phyloP scores from a whole-genome alignment of 148 eudicot genomes.

The Cornus controversa region DNA sequence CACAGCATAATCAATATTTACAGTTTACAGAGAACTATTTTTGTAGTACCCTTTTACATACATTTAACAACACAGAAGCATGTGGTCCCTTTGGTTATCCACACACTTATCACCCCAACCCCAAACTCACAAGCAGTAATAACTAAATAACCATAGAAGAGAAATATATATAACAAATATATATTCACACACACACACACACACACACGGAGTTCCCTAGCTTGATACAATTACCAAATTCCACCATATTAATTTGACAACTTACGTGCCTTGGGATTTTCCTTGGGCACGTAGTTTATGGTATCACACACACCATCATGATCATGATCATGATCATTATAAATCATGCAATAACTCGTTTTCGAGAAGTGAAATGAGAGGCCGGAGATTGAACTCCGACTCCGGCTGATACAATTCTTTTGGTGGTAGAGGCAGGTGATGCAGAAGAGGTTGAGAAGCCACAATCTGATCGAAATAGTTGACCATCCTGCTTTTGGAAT shows the following conservation, averaged over 20 bases:
- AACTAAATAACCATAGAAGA: too few relatives aligned
- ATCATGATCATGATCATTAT: too few relatives aligned
- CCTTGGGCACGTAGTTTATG: background rate
- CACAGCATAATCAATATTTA: background rate
- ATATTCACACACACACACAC: background rate
- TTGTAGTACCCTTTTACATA: too few relatives aligned
- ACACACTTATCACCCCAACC: background rate
- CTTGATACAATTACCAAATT: background rate
- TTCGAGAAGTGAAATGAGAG: background rate
- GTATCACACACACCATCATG: too few relatives aligned
- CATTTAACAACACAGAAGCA: background rate
- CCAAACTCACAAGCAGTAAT: background rate
- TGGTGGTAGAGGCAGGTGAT: background rate
- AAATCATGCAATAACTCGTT: background rate
- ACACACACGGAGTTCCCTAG: background rate
- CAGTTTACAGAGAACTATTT: too few relatives aligned
- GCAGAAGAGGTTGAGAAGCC: slow-evolving; percentile 1
- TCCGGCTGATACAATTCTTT: background rate
- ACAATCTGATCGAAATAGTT: background rate
- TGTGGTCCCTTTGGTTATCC: slow-evolving; percentile 7
- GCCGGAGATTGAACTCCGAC: slow-evolving; percentile 9
- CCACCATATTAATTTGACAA: background rate
- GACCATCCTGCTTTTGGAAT: background rate
- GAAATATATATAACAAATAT: background rate
- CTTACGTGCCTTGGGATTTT: background rate